These are phyloP conservation scores for Sclerotinia nivalis DNA, from an alignment of 2,329 filamentous ascomycete species.

Conservation along the genomic window DNA sequence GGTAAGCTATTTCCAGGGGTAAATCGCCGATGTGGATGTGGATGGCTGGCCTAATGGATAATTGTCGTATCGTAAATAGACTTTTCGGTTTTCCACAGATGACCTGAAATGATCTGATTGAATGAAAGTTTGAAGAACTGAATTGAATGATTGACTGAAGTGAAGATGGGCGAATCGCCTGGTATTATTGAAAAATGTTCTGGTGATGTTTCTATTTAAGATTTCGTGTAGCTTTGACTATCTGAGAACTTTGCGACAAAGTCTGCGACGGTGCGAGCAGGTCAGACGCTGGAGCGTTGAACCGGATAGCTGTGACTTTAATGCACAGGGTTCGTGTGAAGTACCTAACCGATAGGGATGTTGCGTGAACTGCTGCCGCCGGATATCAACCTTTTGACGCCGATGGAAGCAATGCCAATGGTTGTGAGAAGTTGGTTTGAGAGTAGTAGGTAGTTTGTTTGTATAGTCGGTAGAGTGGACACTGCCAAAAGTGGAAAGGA, in stretches of 20 bases:
- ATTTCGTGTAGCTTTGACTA: constrained; percentile 37
- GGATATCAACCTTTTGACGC: constrained; percentile 25
- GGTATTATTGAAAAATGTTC: constrained; percentile 27
- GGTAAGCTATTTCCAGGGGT: constrained; percentile 22
- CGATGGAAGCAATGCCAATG: constrained; percentile 13
- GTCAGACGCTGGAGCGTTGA: constrained; percentile 33
- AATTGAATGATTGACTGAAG: constrained; percentile 20
- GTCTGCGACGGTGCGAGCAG: constrained; percentile 36
- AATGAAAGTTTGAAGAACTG: constrained; percentile 9
- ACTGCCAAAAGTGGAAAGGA: constrained; percentile 7
- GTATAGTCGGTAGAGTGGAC: constrained; percentile 1
- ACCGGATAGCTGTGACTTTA: constrained; percentile 32
- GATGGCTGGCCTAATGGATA: background rate
- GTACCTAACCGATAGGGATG: constrained; percentile 35
- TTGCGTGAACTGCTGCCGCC: constrained; percentile 34
- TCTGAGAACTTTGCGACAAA: constrained; percentile 38
- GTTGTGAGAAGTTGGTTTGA: constrained; percentile 12
- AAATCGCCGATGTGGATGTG: constrained; percentile 7
- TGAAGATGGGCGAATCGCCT: constrained; percentile 6
- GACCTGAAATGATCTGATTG: background rate
- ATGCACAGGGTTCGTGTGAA: constrained; percentile 25
- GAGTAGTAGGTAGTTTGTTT: constrained; percentile 15
- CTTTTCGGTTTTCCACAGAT: constrained; percentile 9
- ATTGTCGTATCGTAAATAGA: constrained; percentile 15
- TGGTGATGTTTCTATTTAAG: constrained; percentile 22